A percentile compares a stretch with the other conserved stretches of the same genome.
phyloP scores from a whole-genome alignment of 176 grass and related monocot species.

The Chrysopogon serrulatus region DNA sequence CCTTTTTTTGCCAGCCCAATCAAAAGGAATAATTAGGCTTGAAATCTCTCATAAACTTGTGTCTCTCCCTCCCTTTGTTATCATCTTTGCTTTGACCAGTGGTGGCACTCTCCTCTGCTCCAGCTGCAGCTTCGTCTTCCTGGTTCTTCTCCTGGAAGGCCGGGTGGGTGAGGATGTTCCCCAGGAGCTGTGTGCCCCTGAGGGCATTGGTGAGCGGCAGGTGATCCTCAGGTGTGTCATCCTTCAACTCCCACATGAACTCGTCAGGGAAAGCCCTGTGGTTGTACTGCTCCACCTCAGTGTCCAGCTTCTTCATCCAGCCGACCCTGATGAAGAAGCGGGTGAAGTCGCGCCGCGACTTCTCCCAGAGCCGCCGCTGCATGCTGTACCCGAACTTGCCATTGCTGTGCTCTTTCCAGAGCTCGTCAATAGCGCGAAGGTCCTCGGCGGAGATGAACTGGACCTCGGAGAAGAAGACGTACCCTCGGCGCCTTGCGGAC shows the following conservation, averaged over 20 bases:
- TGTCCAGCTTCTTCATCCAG: constrained; percentile 99
- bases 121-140: constrained; percentile 12
- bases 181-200: constrained; percentile 83
- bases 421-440: constrained; percentile 63
- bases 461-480: constrained; percentile 97
- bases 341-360: constrained; percentile 69
- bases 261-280: constrained; percentile 85
- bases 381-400: constrained; percentile 84
- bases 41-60: constrained; percentile 46
- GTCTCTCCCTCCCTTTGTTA: constrained; percentile 5
- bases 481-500: constrained; percentile 73
- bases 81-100: constrained; percentile 22
- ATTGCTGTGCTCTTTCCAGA: constrained; percentile 69
- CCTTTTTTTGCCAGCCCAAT: constrained; percentile 21
- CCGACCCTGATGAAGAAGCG: constrained; percentile 78
- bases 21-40: constrained; percentile 92
- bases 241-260: constrained; percentile 87
- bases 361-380: constrained; percentile 83
- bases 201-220: constrained; percentile 94
- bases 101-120: neutral
- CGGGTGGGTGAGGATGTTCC: constrained; percentile 65
- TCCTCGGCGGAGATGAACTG: constrained; percentile 63
- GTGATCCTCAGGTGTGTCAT: constrained; percentile 77
- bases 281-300: constrained; percentile 79
- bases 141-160: constrained; percentile 58